A percentile compares a stretch with the other conserved stretches of the same genome.
phyloP scores from a whole-genome alignment of 495 filamentous ascomycete species.

The Platismatia glauca region DNA sequence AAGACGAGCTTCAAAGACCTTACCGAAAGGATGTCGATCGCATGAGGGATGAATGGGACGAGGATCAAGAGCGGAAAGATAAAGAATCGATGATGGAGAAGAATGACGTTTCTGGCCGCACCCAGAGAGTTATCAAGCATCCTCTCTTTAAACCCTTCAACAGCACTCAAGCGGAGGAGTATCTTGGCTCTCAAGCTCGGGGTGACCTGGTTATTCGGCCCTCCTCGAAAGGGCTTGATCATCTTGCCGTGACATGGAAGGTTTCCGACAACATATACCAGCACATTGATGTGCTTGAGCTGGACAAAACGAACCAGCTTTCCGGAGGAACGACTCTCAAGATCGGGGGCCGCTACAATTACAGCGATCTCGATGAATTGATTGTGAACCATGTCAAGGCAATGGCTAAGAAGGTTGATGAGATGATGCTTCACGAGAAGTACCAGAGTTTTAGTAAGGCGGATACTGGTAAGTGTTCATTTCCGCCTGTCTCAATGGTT shows the following conservation, averaged over 20 bases:
- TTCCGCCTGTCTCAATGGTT: background rate
- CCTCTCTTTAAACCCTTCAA: constrained; percentile 92
- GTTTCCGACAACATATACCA: constrained; percentile 91
- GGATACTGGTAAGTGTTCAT: constrained; percentile 67
- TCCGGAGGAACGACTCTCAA: constrained; percentile 76
- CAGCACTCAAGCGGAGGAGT: constrained; percentile 86
- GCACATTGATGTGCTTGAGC: constrained; percentile 92
- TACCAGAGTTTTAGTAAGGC: constrained; percentile 71
- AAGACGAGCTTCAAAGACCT: constrained; percentile 65
- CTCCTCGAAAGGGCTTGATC: constrained; percentile 86
- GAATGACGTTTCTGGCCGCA: constrained; percentile 70
- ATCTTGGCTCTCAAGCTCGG: constrained; percentile 67
- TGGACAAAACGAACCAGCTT: constrained; percentile 95
- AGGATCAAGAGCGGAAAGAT: constrained; percentile 66
- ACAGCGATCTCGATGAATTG: constrained; percentile 92
- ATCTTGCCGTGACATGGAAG: constrained; percentile 96
- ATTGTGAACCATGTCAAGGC: constrained; percentile 95
- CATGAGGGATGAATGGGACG: constrained; percentile 76
- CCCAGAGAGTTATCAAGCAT: constrained; percentile 92
- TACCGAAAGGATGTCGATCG: constrained; percentile 57
- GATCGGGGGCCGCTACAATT: constrained; percentile 77
- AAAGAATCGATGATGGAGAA: constrained; percentile 68
- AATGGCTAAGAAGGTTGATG: constrained; percentile 95
- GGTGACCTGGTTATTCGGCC: constrained; percentile 94
- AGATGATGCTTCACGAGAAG: constrained; percentile 87